Percentiles rank a stretch among this genome's conserved stretches.
Evolutionary conservation across 1,284 basidiomycete genomes (phyloP).

Genomic region (Sanghuangporus baumii): DNA sequence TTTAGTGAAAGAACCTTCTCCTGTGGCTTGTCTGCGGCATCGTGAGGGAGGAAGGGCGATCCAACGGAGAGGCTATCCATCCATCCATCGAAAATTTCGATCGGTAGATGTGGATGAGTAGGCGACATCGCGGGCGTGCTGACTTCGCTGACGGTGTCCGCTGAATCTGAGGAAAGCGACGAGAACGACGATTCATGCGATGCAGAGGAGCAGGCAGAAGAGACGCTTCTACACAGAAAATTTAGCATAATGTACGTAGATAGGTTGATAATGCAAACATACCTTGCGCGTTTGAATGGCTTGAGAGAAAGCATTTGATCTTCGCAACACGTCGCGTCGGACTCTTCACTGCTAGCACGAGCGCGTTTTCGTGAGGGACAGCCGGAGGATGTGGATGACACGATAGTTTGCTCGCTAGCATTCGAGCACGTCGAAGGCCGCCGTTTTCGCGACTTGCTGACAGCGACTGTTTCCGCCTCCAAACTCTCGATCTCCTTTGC

Average conservation of each 20-base stretch:
- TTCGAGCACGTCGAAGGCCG: background rate
- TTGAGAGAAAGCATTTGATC: background rate
- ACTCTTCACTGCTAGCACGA: background rate
- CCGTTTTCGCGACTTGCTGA: slow-evolving; percentile 14
- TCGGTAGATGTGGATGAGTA: background rate
- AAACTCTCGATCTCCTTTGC: slow-evolving; percentile 24
- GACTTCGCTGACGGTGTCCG: background rate
- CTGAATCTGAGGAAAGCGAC: background rate
- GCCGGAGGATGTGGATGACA: background rate
- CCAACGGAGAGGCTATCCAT: background rate
- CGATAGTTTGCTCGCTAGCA: background rate
- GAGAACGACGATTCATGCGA: background rate
- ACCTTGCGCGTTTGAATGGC: background rate
- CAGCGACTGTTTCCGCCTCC: slow-evolving; percentile 25
- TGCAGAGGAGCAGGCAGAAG: background rate
- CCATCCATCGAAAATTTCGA: slow-evolving; percentile 1
- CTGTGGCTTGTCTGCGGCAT: background rate
- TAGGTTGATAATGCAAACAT: background rate
- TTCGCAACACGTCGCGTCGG: background rate
- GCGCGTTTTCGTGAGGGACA: background rate
- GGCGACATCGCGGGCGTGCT: background rate
- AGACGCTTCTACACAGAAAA: background rate
- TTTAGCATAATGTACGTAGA: background rate
- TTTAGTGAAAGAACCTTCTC: slow-evolving; percentile 22
- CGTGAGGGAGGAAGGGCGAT: background rate